Evolutionary conservation across 2,329 filamentous ascomycete species (phyloP).

Genomic region (Rachicladosporium sp.): DNA sequence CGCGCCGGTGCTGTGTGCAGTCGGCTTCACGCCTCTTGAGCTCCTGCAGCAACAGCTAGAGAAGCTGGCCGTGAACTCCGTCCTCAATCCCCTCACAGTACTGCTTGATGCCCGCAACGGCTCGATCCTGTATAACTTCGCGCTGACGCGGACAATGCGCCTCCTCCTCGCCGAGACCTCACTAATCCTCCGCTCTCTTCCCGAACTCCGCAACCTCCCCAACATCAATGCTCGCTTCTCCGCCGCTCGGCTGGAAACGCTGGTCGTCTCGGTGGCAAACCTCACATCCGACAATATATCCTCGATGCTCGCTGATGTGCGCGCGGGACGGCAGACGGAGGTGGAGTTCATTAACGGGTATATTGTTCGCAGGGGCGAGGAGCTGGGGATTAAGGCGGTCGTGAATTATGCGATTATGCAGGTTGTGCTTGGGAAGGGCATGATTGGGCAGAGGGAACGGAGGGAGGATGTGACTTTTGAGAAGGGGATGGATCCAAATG

Average conservation of each 20-base stretch:
- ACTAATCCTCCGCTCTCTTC: conserved; percentile 57
- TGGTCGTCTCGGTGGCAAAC: conserved; percentile 43
- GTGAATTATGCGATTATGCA: conserved; percentile 62
- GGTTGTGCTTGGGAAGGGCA: conserved; percentile 59
- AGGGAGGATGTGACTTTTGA: conserved; percentile 3
- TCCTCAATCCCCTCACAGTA: conserved; percentile 72
- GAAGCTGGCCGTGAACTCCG: conserved; percentile 59
- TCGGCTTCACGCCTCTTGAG: conserved; percentile 44
- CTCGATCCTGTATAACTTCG: conserved; percentile 53
- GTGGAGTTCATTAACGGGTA: conserved; percentile 83
- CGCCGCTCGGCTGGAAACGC: conserved; percentile 46
- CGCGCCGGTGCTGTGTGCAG: conserved; percentile 49
- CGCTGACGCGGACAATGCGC: conserved; percentile 54
- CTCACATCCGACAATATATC: conserved; percentile 47
- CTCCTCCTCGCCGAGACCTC: conserved; percentile 63
- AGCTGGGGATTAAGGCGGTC: conserved; percentile 59
- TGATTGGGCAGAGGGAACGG: conserved; percentile 30
- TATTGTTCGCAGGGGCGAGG: conserved; percentile 59
- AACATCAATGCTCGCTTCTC: conserved; percentile 48
- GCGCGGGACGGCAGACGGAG: conserved; percentile 52
- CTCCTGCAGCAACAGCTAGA: conserved; percentile 67
- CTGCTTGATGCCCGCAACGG: conserved; percentile 67
- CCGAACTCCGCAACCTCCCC: conserved; percentile 55
- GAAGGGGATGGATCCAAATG: too few relatives aligned
- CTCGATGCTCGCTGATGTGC: conserved; percentile 56